Conservation (phyloP, 2,329 filamentous ascomycete species). For the Aspergillus sojae region DNA sequence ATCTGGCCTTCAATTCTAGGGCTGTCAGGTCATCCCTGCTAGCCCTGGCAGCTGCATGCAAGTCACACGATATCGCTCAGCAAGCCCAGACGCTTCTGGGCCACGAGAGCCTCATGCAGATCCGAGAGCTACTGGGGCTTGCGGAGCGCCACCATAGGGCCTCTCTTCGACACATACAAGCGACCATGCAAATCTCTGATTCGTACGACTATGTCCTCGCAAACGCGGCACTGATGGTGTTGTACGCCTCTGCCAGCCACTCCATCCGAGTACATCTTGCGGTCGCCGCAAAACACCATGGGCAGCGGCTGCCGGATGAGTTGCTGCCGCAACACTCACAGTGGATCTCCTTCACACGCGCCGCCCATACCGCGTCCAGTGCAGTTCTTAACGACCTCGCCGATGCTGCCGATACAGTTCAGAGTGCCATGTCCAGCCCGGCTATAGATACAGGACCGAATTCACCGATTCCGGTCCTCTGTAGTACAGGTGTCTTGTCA, state of each 20-base stretch:
- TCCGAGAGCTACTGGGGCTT: conserved; percentile 25
- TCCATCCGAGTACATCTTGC: conserved; percentile 39
- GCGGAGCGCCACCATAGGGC: conserved; percentile 43
- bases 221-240: conserved; percentile 48
- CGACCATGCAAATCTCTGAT: conserved; percentile 31
- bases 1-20: conserved; percentile 43
- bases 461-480: not conserved
- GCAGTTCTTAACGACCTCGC: conserved; percentile 31
- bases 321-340: conserved; percentile 38
- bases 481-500: not conserved
- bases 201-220: conserved; percentile 41
- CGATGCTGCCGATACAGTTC: not conserved
- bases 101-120: conserved; percentile 21
- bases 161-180: conserved; percentile 43
- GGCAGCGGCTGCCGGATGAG: conserved; percentile 23
- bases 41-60: conserved; percentile 46
- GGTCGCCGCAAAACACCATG: conserved; percentile 21
- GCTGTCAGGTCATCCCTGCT: conserved; percentile 48
- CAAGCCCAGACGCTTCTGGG: conserved; percentile 1
- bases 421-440: not conserved
- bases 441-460: not conserved
- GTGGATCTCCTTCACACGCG: conserved; percentile 44
- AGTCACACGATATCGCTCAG: conserved; percentile 33
- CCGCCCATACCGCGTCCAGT: conserved; percentile 37
- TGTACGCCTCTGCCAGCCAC: conserved; percentile 46